These are phyloP conservation scores for Plectosphaerella plurivora DNA, from an alignment of 2,329 filamentous ascomycete genomes.

Conservation along the genomic window DNA sequence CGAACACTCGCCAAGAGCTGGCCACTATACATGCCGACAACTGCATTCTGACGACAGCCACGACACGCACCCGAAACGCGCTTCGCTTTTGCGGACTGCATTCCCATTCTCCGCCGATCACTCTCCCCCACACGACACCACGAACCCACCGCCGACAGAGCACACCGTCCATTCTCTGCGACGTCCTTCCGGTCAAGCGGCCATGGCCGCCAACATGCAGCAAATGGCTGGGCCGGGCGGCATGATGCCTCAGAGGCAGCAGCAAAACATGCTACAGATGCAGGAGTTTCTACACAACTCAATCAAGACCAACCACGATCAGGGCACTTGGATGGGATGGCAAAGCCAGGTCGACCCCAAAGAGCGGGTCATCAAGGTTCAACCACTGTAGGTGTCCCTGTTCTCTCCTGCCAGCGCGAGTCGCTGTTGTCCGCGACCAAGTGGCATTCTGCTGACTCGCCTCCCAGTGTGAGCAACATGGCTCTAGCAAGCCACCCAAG, in stretches of 20 bases:
- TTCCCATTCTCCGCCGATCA: neutral
- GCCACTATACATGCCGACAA: too few species aligned
- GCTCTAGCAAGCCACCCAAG: slow-evolving; percentile 35
- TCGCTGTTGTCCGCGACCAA: too few species aligned
- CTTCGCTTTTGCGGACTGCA: too few species aligned
- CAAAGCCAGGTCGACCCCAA: slow-evolving; percentile 22
- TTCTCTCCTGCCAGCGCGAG: too few species aligned
- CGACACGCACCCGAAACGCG: too few species aligned
- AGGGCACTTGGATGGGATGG: slow-evolving; percentile 24
- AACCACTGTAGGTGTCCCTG: slow-evolving; percentile 32
- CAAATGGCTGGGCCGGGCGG: slow-evolving; percentile 47
- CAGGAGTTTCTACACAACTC: slow-evolving; percentile 33
- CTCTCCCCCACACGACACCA: neutral
- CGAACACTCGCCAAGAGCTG: too few species aligned
- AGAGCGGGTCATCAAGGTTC: slow-evolving; percentile 37
- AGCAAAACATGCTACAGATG: slow-evolving; percentile 24
- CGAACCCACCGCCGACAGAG: too few species aligned
- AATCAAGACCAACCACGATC: slow-evolving; percentile 20
- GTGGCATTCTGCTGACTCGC: neutral
- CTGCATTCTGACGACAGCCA: too few species aligned
- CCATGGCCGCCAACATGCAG: slow-evolving; percentile 58
- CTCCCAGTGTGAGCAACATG: slow-evolving; percentile 47
- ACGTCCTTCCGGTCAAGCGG: slow-evolving; percentile 25
- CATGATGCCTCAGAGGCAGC: slow-evolving; percentile 38
- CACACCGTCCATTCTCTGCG: neutral